Base-by-base conservation (phyloP, 495 filamentous ascomycete genomes). In the Cercophora samala region DNA sequence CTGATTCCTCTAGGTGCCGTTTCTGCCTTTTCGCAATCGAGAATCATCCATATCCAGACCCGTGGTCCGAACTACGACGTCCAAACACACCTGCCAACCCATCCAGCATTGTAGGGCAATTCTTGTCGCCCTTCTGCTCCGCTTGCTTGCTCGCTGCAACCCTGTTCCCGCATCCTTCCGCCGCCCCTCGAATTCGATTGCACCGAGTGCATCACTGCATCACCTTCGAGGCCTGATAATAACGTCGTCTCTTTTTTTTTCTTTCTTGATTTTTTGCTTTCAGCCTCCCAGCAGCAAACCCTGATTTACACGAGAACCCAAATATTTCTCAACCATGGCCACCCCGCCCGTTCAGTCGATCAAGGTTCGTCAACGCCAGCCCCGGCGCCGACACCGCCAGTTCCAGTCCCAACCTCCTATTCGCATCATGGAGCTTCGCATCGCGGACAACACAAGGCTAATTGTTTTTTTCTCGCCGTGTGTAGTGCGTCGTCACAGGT, bases 401-500 rank as follows among this genome's bases (percentile, higher is more conserved):
- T 46, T 52, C 62, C 25, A 63, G 54, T 37, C 68, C 63, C 60
- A 23, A 66, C 55, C 60, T 52, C 64, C 37, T 25, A 51, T 21
- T 55, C 23, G 37, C 58, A 23, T 24, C 22, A 25, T 32, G 24
- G 5, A 60, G 58, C 8, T 60, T 60, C 19, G 26, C 18, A n/a
- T 19, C 37, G 24, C 29, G 22, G 24, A 21, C 6, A 26, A 54
- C 53, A 5, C 46, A n/a, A 15, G 21, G 26, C n/a, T 17, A 9
- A 64, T 64, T 46, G 37, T 17, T 46, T 60, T 18, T 0, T 63
- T 59, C 23, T 77, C 65, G 60, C 42, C 42, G 1, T 64, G 29
- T 72, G 65, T 73, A 97, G 94, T 99, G 95, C 79, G 95, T 99
- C 72, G 95, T 99, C 75, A 98, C 95, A 58, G 95, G 95, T 78